phyloP scores from a whole-genome alignment of 306 rosid genomes.

The Glycine latifolia region DNA sequence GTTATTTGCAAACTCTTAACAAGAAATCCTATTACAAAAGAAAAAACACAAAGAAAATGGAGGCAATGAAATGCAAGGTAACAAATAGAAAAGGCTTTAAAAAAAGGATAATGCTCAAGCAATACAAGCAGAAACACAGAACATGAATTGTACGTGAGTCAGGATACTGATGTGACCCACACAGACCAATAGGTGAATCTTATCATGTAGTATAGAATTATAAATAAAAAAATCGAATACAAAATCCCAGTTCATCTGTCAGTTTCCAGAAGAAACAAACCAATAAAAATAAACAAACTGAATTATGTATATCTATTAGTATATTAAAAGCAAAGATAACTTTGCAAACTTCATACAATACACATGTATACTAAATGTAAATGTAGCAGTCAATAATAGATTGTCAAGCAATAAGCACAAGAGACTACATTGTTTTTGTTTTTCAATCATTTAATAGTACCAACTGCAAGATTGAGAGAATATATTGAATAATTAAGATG shows the following conservation, averaged over 20 bases:
- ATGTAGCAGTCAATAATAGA: background rate
- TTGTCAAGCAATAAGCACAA: background rate
- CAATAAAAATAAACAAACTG: conserved; percentile 3
- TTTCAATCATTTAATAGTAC: conserved; percentile 7
- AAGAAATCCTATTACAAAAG: too few species aligned
- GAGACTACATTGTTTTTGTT: background rate
- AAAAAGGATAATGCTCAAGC: too few species aligned
- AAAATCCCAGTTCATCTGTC: background rate
- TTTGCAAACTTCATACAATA: background rate
- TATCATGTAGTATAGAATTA: background rate
- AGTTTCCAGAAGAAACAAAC: conserved; percentile 21
- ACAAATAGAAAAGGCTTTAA: too few species aligned
- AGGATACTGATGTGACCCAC: too few species aligned
- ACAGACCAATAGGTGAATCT: too few species aligned
- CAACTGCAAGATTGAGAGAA: background rate
- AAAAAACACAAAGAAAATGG: too few species aligned
- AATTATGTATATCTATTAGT: conserved; percentile 15
- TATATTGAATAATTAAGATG: conserved; percentile 21
- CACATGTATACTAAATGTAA: background rate
- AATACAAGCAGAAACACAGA: too few species aligned
- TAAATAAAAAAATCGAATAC: background rate
- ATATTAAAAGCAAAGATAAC: background rate
- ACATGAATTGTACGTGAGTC: too few species aligned
- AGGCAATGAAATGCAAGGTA: too few species aligned
- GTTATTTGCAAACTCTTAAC: too few species aligned